phyloP scores from a whole-genome alignment of 1,284 basidiomycete species.

The Malassezia brasiliensis region DNA sequence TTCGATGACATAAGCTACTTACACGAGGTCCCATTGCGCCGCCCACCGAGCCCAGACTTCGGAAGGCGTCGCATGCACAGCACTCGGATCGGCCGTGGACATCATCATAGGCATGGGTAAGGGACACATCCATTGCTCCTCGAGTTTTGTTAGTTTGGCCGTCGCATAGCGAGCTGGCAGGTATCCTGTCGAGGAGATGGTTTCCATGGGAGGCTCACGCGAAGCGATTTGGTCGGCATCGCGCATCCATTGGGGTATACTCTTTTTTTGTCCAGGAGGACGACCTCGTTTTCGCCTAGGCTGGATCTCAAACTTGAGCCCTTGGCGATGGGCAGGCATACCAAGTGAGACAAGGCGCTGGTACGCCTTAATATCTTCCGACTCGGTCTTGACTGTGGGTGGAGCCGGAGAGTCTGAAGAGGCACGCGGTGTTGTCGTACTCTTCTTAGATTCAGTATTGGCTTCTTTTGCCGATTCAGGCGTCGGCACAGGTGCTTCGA shows the following conservation, averaged over 20 bases:
- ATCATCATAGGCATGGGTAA: slow-evolving; percentile 8
- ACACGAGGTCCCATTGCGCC: not conserved
- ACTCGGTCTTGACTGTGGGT: not conserved
- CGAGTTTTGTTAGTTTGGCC: not conserved
- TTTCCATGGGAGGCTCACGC: not conserved
- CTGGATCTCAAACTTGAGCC: slow-evolving; percentile 12
- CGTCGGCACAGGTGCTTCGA: not conserved
- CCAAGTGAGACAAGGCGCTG: slow-evolving; percentile 8
- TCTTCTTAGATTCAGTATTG: too few species aligned
- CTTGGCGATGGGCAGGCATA: slow-evolving; percentile 8
- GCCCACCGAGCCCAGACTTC: slow-evolving; percentile 5
- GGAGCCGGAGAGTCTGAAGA: not conserved
- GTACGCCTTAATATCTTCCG: not conserved
- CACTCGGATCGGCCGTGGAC: slow-evolving; percentile 2
- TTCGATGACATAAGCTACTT: slow-evolving; percentile 1
- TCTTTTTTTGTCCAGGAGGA: slow-evolving; percentile 5
- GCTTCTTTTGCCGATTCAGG: not conserved
- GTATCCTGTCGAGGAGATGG: not conserved
- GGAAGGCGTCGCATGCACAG: not conserved
- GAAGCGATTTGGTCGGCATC: slow-evolving; percentile 2
- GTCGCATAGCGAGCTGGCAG: slow-evolving; percentile 7
- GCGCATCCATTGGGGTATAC: slow-evolving; percentile 4
- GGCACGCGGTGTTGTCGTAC: not conserved
- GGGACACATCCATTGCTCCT: slow-evolving; percentile 11
- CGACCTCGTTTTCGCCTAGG: slow-evolving; percentile 12